Base-by-base conservation (phyloP, 2,329 filamentous ascomycete species). In the Microdochium paspali region DNA sequence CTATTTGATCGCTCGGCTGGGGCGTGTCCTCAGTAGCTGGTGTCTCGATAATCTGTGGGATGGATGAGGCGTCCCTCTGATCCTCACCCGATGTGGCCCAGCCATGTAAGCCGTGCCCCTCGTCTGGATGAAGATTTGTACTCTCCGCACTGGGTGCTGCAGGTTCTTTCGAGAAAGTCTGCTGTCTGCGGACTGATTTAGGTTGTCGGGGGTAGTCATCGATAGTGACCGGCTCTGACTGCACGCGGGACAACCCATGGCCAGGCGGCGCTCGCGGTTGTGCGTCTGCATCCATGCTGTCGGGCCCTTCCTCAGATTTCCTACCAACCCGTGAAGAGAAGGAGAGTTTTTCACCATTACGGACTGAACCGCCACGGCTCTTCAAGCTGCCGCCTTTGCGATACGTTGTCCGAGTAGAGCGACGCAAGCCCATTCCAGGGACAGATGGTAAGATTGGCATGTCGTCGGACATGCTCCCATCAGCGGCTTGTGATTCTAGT, bases 351-450 rank as follows among this genome's bases (percentile, higher is more conserved):
- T 93, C 86, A 23, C 87, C 85, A 54, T 84, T 87, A 45, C 86
- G 84, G 51, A 95, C 66, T 66, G 89, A 95, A 32, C 89, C 89
- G 49, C 87, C 72, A 56, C 90, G 76, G 64, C 97, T 96, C 40
- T 87, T 91, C 52, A 95, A 65, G 68, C 90, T 96, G 28, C 90
- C 90, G 49, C 87, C 76, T 57, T 82, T 88, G 57, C 90, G 76
- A 64, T 97, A 97, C 24, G 87, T 91, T 4, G 93, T 98, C 47
- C 88, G 80, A 20, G 90, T 98, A 12, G 93, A 96, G 51, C 93
- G 80, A 56, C 93, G 85, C 44, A 98, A 70, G 26, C 88, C 87
- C 64, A 85, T 82, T 3, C 88, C 88, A 1, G 82, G 82, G 20
- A 85, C 82, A 49, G 85, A 79, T 1, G 90, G 87, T 39, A 97